A percentile compares a stretch with the other conserved stretches of the same genome.
Evolutionary conservation across 2,329 filamentous ascomycete genomes (phyloP).

Genomic region (Knufia fluminis): DNA sequence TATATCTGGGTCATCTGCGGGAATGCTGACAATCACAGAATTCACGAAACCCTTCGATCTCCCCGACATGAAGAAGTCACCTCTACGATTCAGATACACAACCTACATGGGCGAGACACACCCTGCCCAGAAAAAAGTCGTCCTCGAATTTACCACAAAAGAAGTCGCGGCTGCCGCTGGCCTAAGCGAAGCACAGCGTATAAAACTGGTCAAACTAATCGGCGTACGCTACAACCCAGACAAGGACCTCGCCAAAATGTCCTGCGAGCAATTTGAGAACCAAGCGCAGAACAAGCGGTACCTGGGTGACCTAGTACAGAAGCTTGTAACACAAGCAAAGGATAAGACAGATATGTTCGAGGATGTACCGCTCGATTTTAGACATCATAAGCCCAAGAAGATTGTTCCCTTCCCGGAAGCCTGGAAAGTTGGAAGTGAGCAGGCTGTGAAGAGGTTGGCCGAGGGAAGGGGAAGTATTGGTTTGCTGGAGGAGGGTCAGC

Average conservation of each 20-base stretch:
- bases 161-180: constrained; percentile 49
- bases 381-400: constrained; percentile 66
- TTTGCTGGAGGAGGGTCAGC: constrained; percentile 45
- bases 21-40: constrained; percentile 43
- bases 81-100: constrained; percentile 91
- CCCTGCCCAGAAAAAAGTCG: constrained; percentile 85
- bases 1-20: background rate
- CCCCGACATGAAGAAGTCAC: constrained; percentile 53
- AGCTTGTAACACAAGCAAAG: constrained; percentile 65
- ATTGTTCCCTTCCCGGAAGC: constrained; percentile 64
- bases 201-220: constrained; percentile 79
- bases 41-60: constrained; percentile 71
- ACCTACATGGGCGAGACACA: constrained; percentile 92
- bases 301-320: constrained; percentile 66
- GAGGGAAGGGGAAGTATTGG: constrained; percentile 50
- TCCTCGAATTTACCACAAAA: constrained; percentile 72
- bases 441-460: constrained; percentile 56
- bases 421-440: constrained; percentile 64
- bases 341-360: constrained; percentile 72
- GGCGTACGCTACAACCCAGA: constrained; percentile 82
- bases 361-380: constrained; percentile 79
- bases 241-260: constrained; percentile 75
- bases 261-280: constrained; percentile 77
- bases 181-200: constrained; percentile 57
- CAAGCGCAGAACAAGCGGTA: constrained; percentile 97